Base-by-base conservation (phyloP, 139 green algal species). In the Chlorella sp. region DNA sequence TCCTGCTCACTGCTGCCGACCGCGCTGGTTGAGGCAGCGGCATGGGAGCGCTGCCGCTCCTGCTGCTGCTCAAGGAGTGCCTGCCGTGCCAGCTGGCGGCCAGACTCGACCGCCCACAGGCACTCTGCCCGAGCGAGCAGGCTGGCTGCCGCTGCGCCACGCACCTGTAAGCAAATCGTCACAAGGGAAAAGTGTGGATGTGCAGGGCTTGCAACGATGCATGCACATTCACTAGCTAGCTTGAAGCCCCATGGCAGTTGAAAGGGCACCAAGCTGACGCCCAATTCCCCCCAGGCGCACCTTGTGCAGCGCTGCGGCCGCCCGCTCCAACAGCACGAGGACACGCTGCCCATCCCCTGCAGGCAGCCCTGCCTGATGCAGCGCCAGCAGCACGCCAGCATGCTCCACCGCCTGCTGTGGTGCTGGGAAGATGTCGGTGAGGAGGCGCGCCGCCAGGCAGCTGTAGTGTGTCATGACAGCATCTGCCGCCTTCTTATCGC, bases 11-110 rank as follows among this genome's bases (percentile, higher is more conserved):
- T 21, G 60, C 76, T 77, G 57, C 86, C 78, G 3, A 37, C 76
- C 28, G 64, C 77, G 36, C 76, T 90, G 48, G 86, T 90, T 15
- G 79, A 81, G 77, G 87, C 87, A 2, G 66, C 78, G 0, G 87
- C 87, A 60, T 90, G 78, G 0, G 86, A 90, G 16, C 40, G 76
- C 86, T 86, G 86, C 14, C 86, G 86, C 76, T 90, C 64, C 78
- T 90, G 87, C 78, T 86, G 78, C 87, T 90, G 87, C 64, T 90
- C 61, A 32, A 73, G 87, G 26, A 86, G 39, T 21, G 60, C 78
- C 61, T 81, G 61, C 32, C 30, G 24, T 0, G 64, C 87, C 30
- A 86, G 87, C 78, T 81, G 64, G 5, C 40, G 78, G 2, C 37
- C 87, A 30, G 39, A 21, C 16, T 71, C 87, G 12, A 86, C 12